phyloP scores from a whole-genome alignment of 306 rosid genomes.

The Glycyrrhiza uralensis region DNA sequence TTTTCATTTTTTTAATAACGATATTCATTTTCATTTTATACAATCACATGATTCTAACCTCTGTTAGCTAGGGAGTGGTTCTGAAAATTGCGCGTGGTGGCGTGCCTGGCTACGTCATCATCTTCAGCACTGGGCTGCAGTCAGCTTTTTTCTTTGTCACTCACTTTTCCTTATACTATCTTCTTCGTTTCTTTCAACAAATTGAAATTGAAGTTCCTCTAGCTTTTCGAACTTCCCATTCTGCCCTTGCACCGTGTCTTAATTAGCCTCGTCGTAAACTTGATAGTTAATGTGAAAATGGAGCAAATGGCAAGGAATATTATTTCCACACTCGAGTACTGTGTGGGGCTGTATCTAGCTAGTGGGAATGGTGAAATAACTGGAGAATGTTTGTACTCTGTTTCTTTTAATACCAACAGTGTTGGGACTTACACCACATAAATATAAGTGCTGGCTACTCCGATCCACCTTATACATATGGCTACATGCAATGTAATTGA shows the following conservation, averaged over 20 bases:
- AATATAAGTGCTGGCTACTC: neutral
- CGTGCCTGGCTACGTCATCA: constrained; percentile 21
- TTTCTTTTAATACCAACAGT: constrained; percentile 29
- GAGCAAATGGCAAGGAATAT: neutral
- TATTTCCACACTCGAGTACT: constrained; percentile 27
- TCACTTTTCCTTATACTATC: neutral
- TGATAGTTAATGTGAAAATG: neutral
- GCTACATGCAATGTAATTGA: neutral
- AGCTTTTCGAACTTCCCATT: neutral
- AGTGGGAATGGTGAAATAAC: constrained; percentile 29
- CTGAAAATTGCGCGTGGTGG: constrained; percentile 20
- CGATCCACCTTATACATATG: neutral
- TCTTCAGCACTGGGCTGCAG: neutral
- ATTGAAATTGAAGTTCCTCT: neutral
- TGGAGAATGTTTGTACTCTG: constrained; percentile 41
- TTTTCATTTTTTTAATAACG: neutral
- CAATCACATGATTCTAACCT: neutral
- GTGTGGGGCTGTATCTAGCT: constrained; percentile 26
- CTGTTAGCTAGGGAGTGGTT: neutral
- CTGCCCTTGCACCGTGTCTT: neutral
- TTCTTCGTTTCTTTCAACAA: neutral
- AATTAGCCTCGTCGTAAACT: neutral
- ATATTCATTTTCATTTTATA: neutral
- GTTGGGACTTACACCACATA: constrained; percentile 12
- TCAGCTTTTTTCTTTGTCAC: neutral